Base-by-base conservation (phyloP, 2,329 filamentous ascomycete species). In the Tolypocladium nubicola region DNA sequence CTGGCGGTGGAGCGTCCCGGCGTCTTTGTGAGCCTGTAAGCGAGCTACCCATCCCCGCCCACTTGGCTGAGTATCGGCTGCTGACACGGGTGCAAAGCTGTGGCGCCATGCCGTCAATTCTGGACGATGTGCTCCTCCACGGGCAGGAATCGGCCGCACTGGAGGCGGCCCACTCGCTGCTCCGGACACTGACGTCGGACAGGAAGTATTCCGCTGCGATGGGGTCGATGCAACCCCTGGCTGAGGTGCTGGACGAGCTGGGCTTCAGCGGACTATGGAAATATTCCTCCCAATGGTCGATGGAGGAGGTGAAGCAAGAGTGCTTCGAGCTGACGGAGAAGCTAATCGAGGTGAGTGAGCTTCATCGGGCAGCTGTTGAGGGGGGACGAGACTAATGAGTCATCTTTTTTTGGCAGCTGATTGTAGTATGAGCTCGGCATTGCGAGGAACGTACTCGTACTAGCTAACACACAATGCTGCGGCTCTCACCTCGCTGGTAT, bases 231-330 rank as follows among this genome's bases (percentile, higher is more conserved):
- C 73, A 76, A 43, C 69, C 74, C 35, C 68, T 87, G 13, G 76
- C 76, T 53, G 76, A 80, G 52, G 75, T 79, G 2, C 73, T 87
- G 10, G 78, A 83, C 41, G 78, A 80, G 3, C 79, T 83, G 67
- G 85, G 85, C 1, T 87, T 88, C 60, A 76, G 79, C 10, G 85
- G 85, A 0, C 71, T 88, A 2, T 87, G 82, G 82, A 76, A 78
- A 30, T 77, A 77, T 6, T 81, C 79, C 59, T 80, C 79, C 1
- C 77, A 80, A 55, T 77, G 73, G 39, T 74, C 76, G 19, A 70
- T 71, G 38, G 75, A 78, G 52, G 78, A 80, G 13, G 74, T 76
- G 13, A 79, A 80, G 60, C 75, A 73, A 56, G 75, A 79, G 61
- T 81, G 79, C 63, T 78, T 82, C 56, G 70, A 71, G 52, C 67